These are phyloP conservation scores for Metarhizium brunneum DNA, from an alignment of 2,329 filamentous ascomycete species.

Conservation along the genomic window DNA sequence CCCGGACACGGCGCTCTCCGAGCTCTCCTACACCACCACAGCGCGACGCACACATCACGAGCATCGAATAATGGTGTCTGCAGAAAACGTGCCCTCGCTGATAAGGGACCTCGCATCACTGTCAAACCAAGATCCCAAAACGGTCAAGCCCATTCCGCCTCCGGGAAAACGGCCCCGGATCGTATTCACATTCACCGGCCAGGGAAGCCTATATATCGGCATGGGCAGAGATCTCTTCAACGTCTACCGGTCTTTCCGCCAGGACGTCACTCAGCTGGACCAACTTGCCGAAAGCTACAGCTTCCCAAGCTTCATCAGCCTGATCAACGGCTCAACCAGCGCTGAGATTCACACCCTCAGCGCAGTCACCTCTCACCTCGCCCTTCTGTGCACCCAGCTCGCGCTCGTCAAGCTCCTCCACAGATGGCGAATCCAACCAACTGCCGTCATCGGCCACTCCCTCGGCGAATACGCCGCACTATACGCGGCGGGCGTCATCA, in stretches of 20 bases:
- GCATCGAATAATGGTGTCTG: slow-evolving; percentile 28
- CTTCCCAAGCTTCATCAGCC: slow-evolving; percentile 27
- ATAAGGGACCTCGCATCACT: not conserved
- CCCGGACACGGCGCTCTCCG: slow-evolving; percentile 41
- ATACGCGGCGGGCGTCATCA: slow-evolving; percentile 60
- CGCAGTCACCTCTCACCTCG: slow-evolving; percentile 25
- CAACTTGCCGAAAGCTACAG: slow-evolving; percentile 19
- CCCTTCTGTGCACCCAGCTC: slow-evolving; percentile 28
- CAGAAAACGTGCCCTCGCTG: slow-evolving; percentile 29
- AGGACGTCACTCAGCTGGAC: slow-evolving; percentile 23
- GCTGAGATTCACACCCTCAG: slow-evolving; percentile 6
- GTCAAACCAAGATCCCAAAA: not conserved
- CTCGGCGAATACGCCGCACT: slow-evolving; percentile 68
- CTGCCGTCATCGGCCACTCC: slow-evolving; percentile 51
- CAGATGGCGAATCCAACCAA: slow-evolving; percentile 39
- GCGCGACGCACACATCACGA: slow-evolving; percentile 54
- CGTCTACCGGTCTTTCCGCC: slow-evolving; percentile 20
- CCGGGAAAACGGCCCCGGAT: slow-evolving; percentile 12
- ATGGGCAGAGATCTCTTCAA: slow-evolving; percentile 25
- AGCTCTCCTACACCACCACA: slow-evolving; percentile 59
- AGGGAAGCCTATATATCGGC: slow-evolving; percentile 27
- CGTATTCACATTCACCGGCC: slow-evolving; percentile 36
- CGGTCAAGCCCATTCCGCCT: not conserved
- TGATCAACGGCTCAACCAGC: slow-evolving; percentile 34
- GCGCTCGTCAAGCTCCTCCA: slow-evolving; percentile 24